Evolutionary conservation across 2,329 filamentous ascomycete species (phyloP), one percentile per base, ranked within the genome.

Genomic region (Nemania sp.): DNA sequence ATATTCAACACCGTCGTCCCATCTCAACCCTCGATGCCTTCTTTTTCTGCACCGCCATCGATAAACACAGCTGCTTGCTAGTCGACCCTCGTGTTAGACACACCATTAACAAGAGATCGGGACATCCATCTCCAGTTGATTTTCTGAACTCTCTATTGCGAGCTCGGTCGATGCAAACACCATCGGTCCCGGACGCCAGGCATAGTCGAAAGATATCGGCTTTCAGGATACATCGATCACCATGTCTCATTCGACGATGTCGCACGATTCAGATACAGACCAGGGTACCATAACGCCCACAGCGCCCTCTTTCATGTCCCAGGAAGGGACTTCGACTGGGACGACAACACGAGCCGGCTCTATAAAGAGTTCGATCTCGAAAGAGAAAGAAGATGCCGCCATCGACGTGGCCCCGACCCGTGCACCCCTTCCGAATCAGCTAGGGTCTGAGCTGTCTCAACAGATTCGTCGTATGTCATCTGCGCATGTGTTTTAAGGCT

Each of bases 401-500:
- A 23, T 56, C 23, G 31, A 40, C 24, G 48, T 47, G 5, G 28
- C 53, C 15, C 48, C 39, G 5, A 51, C 60, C 41, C 60, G 60
- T 31, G 64, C 60, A 3, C 30, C 55, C 14, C 64, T 67, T 39
- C 64, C 64, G 5, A 46, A 62, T 6, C 64, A 66, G 34, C 46
- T 63, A 8, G 64, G 64, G 5, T 55, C 49, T 3, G 64, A 65
- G 37, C 22, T 64, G 28, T 63, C 61, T n/a, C 60, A 57, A 37
- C 62, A 63, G 49, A 52, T 66, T 43, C 63, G 63, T 40, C 59
- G 64, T 66, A 54, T 44, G 64, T 59, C 3, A 39, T 41, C 30
- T 31, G n/a, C 9, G 17, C 11, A 11, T 11, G 9, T 1, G 17
- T 6, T 8, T 47, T 8, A 24, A 15, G 34, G 36, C 23, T 8